These are phyloP conservation scores for Periconia sp. DNA, from an alignment of 2,329 filamentous ascomycete species.

Conservation along the genomic window DNA sequence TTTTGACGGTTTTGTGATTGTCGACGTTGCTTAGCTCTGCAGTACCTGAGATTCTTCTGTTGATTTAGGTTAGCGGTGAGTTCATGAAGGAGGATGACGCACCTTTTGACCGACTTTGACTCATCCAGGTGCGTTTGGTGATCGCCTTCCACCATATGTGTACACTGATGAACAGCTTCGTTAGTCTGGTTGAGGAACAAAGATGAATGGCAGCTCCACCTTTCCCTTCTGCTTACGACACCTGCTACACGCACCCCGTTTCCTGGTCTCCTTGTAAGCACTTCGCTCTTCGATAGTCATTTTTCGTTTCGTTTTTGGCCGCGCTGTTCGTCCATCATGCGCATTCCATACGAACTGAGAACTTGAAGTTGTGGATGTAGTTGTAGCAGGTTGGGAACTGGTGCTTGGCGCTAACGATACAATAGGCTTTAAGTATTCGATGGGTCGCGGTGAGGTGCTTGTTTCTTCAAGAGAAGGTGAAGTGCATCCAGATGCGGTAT, in stretches of 20 bases:
- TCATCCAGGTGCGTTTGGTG: background rate
- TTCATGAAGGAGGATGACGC: background rate
- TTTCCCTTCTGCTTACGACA: slow-evolving; percentile 30
- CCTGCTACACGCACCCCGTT: slow-evolving; percentile 27
- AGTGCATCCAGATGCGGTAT: slow-evolving; percentile 4
- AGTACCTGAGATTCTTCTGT: background rate
- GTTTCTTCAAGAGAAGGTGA: slow-evolving; percentile 7
- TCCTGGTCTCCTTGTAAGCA: slow-evolving; percentile 28
- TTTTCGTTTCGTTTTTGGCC: slow-evolving; percentile 26
- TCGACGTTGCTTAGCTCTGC: background rate
- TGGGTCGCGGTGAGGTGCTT: slow-evolving; percentile 1
- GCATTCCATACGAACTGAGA: slow-evolving; percentile 27
- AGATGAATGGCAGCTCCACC: slow-evolving; percentile 11
- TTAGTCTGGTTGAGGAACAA: background rate
- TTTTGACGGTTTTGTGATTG: slow-evolving; percentile 1
- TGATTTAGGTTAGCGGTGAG: background rate
- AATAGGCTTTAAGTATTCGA: slow-evolving; percentile 1
- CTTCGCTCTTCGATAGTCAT: slow-evolving; percentile 28
- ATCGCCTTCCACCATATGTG: slow-evolving; percentile 6
- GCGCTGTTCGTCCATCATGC: slow-evolving; percentile 18
- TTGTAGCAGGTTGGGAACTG: background rate
- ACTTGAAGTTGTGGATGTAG: slow-evolving; percentile 2
- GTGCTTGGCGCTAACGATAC: background rate
- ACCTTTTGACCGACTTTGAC: background rate
- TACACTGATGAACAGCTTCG: slow-evolving; percentile 8